These are phyloP conservation scores for Echeveria elegans DNA, from an alignment of 164 flowering plant genomes.

Conservation along the genomic window DNA sequence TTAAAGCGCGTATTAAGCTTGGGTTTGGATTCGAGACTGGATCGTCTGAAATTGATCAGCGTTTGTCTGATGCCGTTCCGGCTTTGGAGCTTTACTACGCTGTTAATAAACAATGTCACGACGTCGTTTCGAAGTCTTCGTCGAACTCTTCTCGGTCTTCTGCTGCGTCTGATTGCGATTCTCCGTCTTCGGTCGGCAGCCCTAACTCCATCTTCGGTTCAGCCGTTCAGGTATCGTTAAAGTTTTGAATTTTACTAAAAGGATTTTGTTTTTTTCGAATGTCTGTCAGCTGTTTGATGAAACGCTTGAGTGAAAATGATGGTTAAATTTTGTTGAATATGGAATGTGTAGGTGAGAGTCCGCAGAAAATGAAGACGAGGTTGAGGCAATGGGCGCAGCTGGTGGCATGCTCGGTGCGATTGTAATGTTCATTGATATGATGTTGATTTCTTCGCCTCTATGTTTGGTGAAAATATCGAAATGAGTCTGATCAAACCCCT, in stretches of 20 bases:
- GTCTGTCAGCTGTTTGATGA: neutral
- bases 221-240: slow-evolving; percentile 30
- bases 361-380: slow-evolving; percentile 55
- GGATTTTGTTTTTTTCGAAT: neutral
- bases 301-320: neutral
- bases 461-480: neutral
- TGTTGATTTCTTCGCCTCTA: neutral
- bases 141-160: slow-evolving; percentile 21
- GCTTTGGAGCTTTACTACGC: slow-evolving; percentile 52
- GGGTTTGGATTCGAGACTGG: slow-evolving; percentile 52
- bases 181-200: slow-evolving; percentile 18
- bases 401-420: slow-evolving; percentile 49
- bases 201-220: slow-evolving; percentile 30
- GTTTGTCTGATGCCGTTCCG: slow-evolving; percentile 41
- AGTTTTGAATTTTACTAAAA: neutral
- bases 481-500: neutral
- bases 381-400: slow-evolving; percentile 64
- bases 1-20: slow-evolving; percentile 65
- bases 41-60: slow-evolving; percentile 39
- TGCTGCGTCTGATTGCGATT: slow-evolving; percentile 18
- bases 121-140: slow-evolving; percentile 27
- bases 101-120: slow-evolving; percentile 47
- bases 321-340: neutral
- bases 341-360: slow-evolving; percentile 41
- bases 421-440: neutral